phyloP scores from a whole-genome alignment of 495 filamentous ascomycete species.

The Astrothelium macrocarpum region DNA sequence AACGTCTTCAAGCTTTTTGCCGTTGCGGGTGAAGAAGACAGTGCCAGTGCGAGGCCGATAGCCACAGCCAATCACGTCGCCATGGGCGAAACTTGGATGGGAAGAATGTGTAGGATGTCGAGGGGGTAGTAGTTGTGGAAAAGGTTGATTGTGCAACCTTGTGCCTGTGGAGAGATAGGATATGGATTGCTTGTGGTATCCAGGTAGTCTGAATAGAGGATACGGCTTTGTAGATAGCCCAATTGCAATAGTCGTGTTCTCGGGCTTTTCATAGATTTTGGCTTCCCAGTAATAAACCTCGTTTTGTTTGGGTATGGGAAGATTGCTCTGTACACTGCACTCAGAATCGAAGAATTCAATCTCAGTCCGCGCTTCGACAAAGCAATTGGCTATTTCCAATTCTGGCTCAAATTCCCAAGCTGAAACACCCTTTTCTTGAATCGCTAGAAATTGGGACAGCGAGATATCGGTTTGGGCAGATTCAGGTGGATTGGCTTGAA shows the following conservation, averaged over 20 bases:
- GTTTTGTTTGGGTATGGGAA: constrained; percentile 96
- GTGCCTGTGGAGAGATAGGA: constrained; percentile 82
- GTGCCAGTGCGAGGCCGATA: constrained; percentile 92
- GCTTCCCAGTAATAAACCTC: constrained; percentile 99
- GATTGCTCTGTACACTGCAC: constrained; percentile 93
- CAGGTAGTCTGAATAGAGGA: constrained; percentile 85
- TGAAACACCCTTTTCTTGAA: constrained; percentile 97
- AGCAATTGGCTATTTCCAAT: constrained; percentile 96
- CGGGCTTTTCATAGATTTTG: constrained; percentile 96
- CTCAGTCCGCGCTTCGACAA: constrained; percentile 90
- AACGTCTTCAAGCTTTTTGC: constrained; percentile 91
- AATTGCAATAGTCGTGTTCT: constrained; percentile 71
- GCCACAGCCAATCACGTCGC: constrained; percentile 91
- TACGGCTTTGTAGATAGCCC: constrained; percentile 96
- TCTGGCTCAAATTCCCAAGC: constrained; percentile 99
- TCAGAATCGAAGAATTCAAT: constrained; percentile 98
- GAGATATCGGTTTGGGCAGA: constrained; percentile 95
- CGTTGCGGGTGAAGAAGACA: constrained; percentile 96
- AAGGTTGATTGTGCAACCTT: constrained; percentile 87
- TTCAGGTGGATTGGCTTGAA: constrained; percentile 90
- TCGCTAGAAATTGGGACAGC: constrained; percentile 91
- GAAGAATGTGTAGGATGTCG: constrained; percentile 39
- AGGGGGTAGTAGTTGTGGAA: constrained; percentile 29
- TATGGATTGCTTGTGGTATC: constrained; percentile 83
- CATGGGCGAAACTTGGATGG: constrained; percentile 78